A percentile compares a stretch with the other conserved stretches of the same genome.
These are phyloP conservation scores for Cyberlindnera americana DNA, from an alignment of 805 yeast genomes.

Conservation along the genomic window DNA sequence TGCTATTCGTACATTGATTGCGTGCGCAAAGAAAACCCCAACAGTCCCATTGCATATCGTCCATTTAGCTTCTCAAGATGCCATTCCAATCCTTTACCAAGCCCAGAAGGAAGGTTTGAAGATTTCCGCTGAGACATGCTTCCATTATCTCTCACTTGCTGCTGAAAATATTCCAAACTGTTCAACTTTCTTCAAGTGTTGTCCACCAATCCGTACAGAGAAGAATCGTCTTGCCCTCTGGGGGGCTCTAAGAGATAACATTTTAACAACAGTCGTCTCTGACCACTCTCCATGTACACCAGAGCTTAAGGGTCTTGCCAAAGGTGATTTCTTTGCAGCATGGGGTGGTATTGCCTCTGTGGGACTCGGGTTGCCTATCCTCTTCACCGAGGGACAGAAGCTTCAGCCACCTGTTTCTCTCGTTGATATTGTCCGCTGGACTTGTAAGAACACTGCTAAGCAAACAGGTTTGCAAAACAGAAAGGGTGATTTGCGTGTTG, in stretches of 20 bases:
- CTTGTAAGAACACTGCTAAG: slow-evolving; percentile 75
- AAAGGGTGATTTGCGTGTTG: slow-evolving; percentile 72
- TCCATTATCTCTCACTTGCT: slow-evolving; percentile 77
- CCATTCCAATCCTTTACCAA: slow-evolving; percentile 64
- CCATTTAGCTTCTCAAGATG: slow-evolving; percentile 83
- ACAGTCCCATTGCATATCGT: slow-evolving; percentile 78
- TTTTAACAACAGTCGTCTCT: slow-evolving; percentile 82
- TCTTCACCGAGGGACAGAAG: slow-evolving; percentile 70
- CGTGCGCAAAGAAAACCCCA: slow-evolving; percentile 55
- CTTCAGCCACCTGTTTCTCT: slow-evolving; percentile 49
- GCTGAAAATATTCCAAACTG: slow-evolving; percentile 78
- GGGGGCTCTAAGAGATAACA: slow-evolving; percentile 64
- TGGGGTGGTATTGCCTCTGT: slow-evolving; percentile 98
- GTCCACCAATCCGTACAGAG: slow-evolving; percentile 88
- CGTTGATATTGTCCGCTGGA: slow-evolving; percentile 72
- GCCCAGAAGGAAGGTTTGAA: slow-evolving; percentile 61
- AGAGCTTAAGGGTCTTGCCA: slow-evolving; percentile 71
- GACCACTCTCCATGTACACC: slow-evolving; percentile 98
- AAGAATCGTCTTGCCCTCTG: slow-evolving; percentile 70
- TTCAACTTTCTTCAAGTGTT: slow-evolving; percentile 84
- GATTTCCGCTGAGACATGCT: slow-evolving; percentile 88
- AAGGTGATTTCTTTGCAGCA: slow-evolving; percentile 86
- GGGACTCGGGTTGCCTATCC: slow-evolving; percentile 81
- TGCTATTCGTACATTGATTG: slow-evolving; percentile 71
- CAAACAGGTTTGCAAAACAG: slow-evolving; percentile 73